phyloP scores from a whole-genome alignment of 306 rosid genomes.

The Delonix regia region DNA sequence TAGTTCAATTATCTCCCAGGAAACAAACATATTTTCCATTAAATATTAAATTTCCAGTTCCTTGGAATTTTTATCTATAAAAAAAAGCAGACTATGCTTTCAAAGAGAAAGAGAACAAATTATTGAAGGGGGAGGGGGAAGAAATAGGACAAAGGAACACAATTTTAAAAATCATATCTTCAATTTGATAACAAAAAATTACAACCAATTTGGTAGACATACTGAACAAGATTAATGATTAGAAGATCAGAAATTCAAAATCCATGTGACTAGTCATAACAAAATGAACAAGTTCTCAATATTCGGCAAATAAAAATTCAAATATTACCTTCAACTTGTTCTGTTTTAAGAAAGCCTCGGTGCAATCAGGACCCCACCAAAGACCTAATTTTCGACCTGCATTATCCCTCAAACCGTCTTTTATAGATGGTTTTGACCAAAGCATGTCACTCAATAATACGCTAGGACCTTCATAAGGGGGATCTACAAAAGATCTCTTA shows the following conservation, averaged over 20 bases:
- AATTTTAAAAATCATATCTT: conserved; percentile 14
- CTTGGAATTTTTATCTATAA: background rate
- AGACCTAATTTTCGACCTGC: conserved; percentile 64
- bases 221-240: background rate
- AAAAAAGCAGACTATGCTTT: background rate
- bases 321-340: conserved; percentile 76
- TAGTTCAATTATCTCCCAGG: background rate
- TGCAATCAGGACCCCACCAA: conserved; percentile 93
- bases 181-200: background rate
- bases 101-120: background rate
- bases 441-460: conserved; percentile 72
- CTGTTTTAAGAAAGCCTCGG: conserved; percentile 72
- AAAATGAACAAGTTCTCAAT: background rate
- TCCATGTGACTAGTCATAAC: background rate
- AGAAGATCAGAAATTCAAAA: conserved; percentile 21
- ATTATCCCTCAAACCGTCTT: conserved; percentile 70
- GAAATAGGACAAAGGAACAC: no score
- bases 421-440: conserved; percentile 86
- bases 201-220: background rate
- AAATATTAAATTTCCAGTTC: conserved; percentile 1
- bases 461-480: conserved; percentile 67
- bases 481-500: conserved; percentile 60
- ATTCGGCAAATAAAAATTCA: conserved; percentile 11
- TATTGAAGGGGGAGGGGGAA: background rate
- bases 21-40: conserved; percentile 1